A percentile compares a stretch with the other conserved stretches of the same genome.
These are phyloP conservation scores for Bryoglossum gracile DNA, from an alignment of 495 filamentous ascomycete genomes.

Conservation along the genomic window DNA sequence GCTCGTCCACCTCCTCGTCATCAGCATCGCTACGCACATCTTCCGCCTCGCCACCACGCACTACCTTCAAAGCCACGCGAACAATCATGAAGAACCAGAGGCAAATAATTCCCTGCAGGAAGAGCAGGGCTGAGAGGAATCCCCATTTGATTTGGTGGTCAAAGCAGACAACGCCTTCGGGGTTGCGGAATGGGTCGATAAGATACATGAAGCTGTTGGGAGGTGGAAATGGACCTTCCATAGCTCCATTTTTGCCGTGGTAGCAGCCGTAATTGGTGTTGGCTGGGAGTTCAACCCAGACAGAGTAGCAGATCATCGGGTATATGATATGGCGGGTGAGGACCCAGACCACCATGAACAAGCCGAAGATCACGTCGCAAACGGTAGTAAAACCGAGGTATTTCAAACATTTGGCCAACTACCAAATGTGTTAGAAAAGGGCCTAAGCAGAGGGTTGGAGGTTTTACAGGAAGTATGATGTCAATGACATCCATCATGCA, in stretches of 20 bases:
- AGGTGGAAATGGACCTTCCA: conserved; percentile 48
- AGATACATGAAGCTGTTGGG: conserved; percentile 53
- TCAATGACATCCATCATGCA: conserved; percentile 93
- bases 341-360: conserved; percentile 86
- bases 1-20: conserved; percentile 54
- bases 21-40: conserved; percentile 87
- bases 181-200: conserved; percentile 59
- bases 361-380: conserved; percentile 78
- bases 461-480: conserved; percentile 71
- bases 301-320: conserved; percentile 66
- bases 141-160: conserved; percentile 60
- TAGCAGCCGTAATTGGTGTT: conserved; percentile 68
- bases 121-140: conserved; percentile 69
- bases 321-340: conserved; percentile 77
- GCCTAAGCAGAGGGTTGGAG: not conserved
- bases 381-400: conserved; percentile 67
- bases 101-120: conserved; percentile 71
- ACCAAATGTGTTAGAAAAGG: not conserved
- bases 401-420: conserved; percentile 93
- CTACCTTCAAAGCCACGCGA: conserved; percentile 65
- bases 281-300: conserved; percentile 61
- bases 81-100: conserved; percentile 90
- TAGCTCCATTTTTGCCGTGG: conserved; percentile 44
- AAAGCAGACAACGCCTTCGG: conserved; percentile 69
- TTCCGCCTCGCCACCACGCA: conserved; percentile 72